A percentile compares a stretch with the other conserved stretches of the same genome.
Conservation (phyloP, 164 flowering plant genomes). For the Cinnamomum chago region DNA sequence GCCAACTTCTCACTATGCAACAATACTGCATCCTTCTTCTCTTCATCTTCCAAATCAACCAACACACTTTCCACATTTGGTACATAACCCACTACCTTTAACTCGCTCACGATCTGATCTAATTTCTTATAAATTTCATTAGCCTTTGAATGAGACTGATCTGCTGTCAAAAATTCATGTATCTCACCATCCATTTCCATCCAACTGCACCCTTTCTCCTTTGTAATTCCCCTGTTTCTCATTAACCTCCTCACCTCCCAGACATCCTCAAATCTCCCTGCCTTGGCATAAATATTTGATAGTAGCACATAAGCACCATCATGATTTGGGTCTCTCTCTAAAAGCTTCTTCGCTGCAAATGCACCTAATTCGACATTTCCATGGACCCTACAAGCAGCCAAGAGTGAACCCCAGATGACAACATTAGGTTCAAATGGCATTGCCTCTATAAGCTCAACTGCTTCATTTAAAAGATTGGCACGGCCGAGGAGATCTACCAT, state of each 20-base stretch:
- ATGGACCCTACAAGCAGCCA: slow-evolving; percentile 65
- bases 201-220: slow-evolving; percentile 66
- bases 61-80: slow-evolving; percentile 45
- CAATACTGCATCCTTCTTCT: slow-evolving; percentile 52
- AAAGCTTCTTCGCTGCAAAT: slow-evolving; percentile 59
- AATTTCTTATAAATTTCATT: slow-evolving; percentile 51
- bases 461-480: slow-evolving; percentile 58
- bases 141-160: slow-evolving; percentile 44
- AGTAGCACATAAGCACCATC: slow-evolving; percentile 73
- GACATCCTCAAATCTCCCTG: slow-evolving; percentile 58
- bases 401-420: slow-evolving; percentile 69
- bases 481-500: slow-evolving; percentile 80
- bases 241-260: slow-evolving; percentile 46
- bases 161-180: slow-evolving; percentile 59
- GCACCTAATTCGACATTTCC: slow-evolving; percentile 60
- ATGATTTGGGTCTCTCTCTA: slow-evolving; percentile 62
- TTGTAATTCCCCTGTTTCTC: slow-evolving; percentile 50
- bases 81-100: slow-evolving; percentile 53
- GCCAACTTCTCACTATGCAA: slow-evolving; percentile 89
- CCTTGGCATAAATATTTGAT: slow-evolving; percentile 70
- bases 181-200: slow-evolving; percentile 50
- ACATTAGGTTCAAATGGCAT: slow-evolving; percentile 75
- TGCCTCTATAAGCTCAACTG: slow-evolving; percentile 54
- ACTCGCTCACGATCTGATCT: slow-evolving; percentile 40
- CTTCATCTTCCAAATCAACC: slow-evolving; percentile 67